A percentile compares a stretch with the other conserved stretches of the same genome.
phyloP scores from a whole-genome alignment of 805 yeast species.

The Lipomyces yamadae region DNA sequence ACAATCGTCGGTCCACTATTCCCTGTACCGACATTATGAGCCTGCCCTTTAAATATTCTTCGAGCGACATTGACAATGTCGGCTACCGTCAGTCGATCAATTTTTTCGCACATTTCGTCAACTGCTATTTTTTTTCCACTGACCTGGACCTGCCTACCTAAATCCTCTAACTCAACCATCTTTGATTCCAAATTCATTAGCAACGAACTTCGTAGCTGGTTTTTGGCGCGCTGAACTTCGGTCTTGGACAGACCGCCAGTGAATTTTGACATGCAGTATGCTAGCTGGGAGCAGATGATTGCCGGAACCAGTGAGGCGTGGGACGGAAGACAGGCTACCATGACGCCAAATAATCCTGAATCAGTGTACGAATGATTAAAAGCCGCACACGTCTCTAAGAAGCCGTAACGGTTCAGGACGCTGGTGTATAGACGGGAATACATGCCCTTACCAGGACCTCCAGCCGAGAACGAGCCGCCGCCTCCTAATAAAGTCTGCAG shows the following conservation, averaged over 20 bases:
- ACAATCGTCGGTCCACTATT: constrained; percentile 80
- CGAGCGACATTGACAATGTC: constrained; percentile 78
- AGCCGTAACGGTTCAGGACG: constrained; percentile 88
- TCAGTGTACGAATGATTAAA: constrained; percentile 91
- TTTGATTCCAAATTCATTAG: constrained; percentile 93
- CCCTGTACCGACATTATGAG: constrained; percentile 53
- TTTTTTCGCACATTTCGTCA: constrained; percentile 77
- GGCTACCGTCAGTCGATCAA: constrained; percentile 65
- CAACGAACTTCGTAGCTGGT: constrained; percentile 83
- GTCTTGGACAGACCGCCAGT: constrained; percentile 59
- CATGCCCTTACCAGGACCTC: constrained; percentile 99
- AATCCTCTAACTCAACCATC: constrained; percentile 91
- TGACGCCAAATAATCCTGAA: constrained; percentile 88
- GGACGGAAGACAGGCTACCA: constrained; percentile 81
- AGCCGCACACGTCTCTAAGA: constrained; percentile 83
- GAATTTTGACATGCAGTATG: constrained; percentile 39
- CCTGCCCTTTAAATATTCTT: constrained; percentile 72
- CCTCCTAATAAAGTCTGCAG: constrained; percentile 92
- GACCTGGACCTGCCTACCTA: constrained; percentile 91
- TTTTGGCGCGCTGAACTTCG: constrained; percentile 89
- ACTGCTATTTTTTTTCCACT: constrained; percentile 70
- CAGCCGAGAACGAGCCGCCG: constrained; percentile 97
- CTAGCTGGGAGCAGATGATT: constrained; percentile 69
- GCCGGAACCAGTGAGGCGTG: constrained; percentile 86
- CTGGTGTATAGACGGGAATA: constrained; percentile 90